These are phyloP conservation scores for Pluteus cervinus DNA, from an alignment of 768 basidiomycete species.

Conservation along the genomic window DNA sequence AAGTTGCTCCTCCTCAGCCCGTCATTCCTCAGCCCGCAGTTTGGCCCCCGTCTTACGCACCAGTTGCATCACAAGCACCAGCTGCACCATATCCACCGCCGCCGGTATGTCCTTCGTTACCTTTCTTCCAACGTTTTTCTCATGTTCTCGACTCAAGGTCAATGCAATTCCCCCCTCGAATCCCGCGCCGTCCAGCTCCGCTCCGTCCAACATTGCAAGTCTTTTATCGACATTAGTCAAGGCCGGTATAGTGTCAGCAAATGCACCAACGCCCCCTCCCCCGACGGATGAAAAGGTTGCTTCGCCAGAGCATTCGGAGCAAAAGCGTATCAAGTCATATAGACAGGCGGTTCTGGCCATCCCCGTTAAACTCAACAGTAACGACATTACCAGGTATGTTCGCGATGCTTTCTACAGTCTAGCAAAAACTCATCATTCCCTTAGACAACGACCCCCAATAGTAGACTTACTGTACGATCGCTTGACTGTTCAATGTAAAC, in stretches of 20 bases:
- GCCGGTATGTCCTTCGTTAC: slow-evolving; percentile 5
- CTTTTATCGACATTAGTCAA: slow-evolving; percentile 67
- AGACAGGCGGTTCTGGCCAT: slow-evolving; percentile 53
- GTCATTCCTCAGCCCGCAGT: no score
- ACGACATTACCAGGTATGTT: slow-evolving; percentile 69
- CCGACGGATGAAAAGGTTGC: slow-evolving; percentile 25
- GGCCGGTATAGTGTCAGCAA: slow-evolving; percentile 68
- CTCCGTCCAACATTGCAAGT: slow-evolving; percentile 42
- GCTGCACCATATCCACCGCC: slow-evolving; percentile 8
- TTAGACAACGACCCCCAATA: slow-evolving; percentile 55
- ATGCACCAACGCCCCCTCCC: slow-evolving; percentile 41
- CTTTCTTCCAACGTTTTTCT: slow-evolving; percentile 1
- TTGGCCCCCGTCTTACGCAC: slow-evolving; percentile 17
- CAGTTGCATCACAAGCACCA: slow-evolving; percentile 12
- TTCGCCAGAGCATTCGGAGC: slow-evolving; percentile 30
- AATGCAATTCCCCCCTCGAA: slow-evolving; percentile 14
- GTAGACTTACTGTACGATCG: slow-evolving; percentile 67
- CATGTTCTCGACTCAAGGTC: background rate
- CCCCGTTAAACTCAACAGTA: slow-evolving; percentile 53
- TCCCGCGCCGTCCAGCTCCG: slow-evolving; percentile 10
- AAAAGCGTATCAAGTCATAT: slow-evolving; percentile 52
- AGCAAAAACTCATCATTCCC: slow-evolving; percentile 5
- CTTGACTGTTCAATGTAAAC: slow-evolving; percentile 82
- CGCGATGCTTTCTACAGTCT: background rate
- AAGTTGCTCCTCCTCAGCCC: slow-evolving; percentile 28